Conservation (phyloP, 192 early-diverging fungal species). For the Backusella tuberculispora region DNA sequence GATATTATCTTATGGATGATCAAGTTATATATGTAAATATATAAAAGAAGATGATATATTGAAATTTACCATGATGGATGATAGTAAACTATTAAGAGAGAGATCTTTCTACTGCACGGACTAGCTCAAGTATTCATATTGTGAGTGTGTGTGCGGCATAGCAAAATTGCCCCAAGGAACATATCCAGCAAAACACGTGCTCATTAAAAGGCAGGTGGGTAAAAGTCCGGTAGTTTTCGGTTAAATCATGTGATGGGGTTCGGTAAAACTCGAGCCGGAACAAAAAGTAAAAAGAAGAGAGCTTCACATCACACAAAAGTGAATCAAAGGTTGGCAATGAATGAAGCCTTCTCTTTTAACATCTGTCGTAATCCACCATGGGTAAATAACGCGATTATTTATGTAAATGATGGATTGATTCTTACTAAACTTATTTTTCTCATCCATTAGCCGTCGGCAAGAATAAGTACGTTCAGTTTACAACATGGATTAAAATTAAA, state of each 20-base stretch:
- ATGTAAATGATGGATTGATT: neutral
- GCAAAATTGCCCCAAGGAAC: neutral
- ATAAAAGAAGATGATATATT: neutral
- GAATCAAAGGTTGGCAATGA: neutral
- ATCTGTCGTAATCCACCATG: constrained; percentile 27
- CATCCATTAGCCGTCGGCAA: constrained; percentile 60
- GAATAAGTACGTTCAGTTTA: constrained; percentile 58
- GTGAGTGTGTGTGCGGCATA: neutral
- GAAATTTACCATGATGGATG: constrained; percentile 23
- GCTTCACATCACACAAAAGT: constrained; percentile 10
- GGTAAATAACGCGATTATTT: constrained; percentile 16
- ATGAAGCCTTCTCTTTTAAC: constrained; percentile 23
- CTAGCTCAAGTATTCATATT: neutral
- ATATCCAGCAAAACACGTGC: neutral
- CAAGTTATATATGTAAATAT: neutral
- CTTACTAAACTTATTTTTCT: neutral
- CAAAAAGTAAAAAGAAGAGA: neutral
- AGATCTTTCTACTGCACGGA: neutral
- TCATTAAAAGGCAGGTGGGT: neutral
- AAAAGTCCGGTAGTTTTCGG: neutral
- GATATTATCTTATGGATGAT: neutral
- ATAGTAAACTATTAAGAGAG: constrained; percentile 24
- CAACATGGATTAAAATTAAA: constrained; percentile 1
- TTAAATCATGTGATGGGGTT: neutral
- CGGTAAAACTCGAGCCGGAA: neutral